Evolutionary conservation across 169 alveolate genomes (phyloP), one percentile per base, ranked within the genome.

Genomic region (Toxoplasma gondii): DNA sequence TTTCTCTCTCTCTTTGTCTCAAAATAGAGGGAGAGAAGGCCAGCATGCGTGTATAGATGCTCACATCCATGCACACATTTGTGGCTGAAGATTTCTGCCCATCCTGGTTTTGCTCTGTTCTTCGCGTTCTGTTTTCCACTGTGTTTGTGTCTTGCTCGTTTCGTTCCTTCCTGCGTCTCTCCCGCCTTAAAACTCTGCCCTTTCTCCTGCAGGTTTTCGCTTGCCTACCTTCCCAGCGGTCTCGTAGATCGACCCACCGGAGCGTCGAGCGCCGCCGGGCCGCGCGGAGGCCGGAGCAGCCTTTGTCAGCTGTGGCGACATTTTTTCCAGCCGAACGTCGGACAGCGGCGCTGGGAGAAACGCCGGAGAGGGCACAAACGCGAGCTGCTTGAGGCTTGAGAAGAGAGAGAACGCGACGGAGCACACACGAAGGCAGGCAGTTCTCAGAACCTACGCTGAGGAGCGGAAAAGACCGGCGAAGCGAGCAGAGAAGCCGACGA

Each of bases 281-380:
- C 43, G 22, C 10, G 49, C 2, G 45, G 44, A 10, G 27, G 86
- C 86, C 29, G 86, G 86, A 41, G 86, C 86, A 19, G 49, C 86
- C 44, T 78, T 78, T n/a, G 86, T 78, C 45, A 16, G 86, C 24
- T 78, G 86, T 1, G 86, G 86, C 86, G 86, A 78, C 86, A 78
- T 78, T 49, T 49, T 49, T n/a, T n/a, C n/a, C n/a, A n/a, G n/a
- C n/a, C n/a, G n/a, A 27, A 27, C 78, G 78, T 27, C 78, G 78
- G 27, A 27, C 27, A 27, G 78, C 78, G 78, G 27, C n/a, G 78
- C 17, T 17, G 78, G 27, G n/a, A 17, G 78, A 22, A 64, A 64
- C n/a, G 27, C 78, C 78, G n/a, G 27, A 27, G 17, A 17, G n/a
- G n/a, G 27, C 17, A 64, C 17, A 64, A 64, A 64, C n/a, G 78